phyloP scores from a whole-genome alignment of 2,329 filamentous ascomycete genomes.

The Fusarium marasasianum region DNA sequence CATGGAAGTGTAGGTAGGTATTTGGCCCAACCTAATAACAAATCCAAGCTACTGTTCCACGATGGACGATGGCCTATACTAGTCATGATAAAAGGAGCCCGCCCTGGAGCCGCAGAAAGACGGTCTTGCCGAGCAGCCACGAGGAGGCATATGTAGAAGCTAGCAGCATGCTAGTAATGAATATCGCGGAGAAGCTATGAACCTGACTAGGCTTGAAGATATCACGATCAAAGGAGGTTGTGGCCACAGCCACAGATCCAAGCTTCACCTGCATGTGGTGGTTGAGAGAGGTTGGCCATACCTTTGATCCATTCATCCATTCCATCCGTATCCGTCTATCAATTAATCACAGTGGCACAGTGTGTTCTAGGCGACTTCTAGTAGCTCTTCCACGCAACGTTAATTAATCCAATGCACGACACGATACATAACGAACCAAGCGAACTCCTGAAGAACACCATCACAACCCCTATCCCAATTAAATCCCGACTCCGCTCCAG shows the following conservation, averaged over 20 bases:
- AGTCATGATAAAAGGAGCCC: conserved; percentile 24
- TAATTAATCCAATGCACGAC: conserved; percentile 37
- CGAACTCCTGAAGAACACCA: conserved; percentile 35
- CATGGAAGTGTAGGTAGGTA: not conserved
- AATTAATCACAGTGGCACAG: not conserved
- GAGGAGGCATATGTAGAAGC: conserved; percentile 3
- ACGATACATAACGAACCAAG: conserved; percentile 33
- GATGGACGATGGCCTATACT: conserved; percentile 6
- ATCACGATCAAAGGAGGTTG: not conserved
- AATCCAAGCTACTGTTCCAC: not conserved
- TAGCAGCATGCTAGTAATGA: conserved; percentile 16
- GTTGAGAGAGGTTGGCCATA: not conserved
- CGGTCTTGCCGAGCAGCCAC: conserved; percentile 28
- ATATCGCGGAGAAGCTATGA: conserved; percentile 24
- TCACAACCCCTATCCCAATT: conserved; percentile 20
- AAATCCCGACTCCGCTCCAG: conserved; percentile 22
- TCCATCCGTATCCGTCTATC: not conserved
- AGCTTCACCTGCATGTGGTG: not conserved
- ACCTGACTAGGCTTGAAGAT: conserved; percentile 16
- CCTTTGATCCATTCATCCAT: not conserved
- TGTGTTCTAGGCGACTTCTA: not conserved
- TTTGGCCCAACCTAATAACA: not conserved
- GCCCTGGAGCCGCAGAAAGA: not conserved
- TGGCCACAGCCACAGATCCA: not conserved
- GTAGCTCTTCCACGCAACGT: conserved; percentile 24